Base-by-base conservation (phyloP, 2,329 filamentous ascomycete genomes). In the Epichloe baconii region DNA sequence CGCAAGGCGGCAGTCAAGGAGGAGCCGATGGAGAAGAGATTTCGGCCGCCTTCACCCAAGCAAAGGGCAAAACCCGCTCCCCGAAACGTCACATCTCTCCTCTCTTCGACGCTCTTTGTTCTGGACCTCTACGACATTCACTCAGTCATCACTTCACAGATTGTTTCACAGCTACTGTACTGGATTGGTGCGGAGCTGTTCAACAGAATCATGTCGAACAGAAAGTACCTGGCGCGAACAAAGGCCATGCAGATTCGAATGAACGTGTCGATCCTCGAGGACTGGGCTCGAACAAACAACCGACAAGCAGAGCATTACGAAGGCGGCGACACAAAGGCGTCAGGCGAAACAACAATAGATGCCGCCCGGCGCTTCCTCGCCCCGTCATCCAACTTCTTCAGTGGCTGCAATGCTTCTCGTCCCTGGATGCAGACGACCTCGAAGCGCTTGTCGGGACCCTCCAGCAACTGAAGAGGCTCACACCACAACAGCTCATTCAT, bases 171-270 rank as follows among this genome's bases (percentile, higher is more conserved):
- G 63, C 76, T 98, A 2, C 77, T 97, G 44, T 98, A 96, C 70
- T 98, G 93, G 93, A 77, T 98, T 15, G 87, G 90, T 6, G 88
- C 91, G 0, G 93, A 98, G 68, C 79, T 97, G 8, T 98, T 98
- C 72, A 98, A 98, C 67, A 85, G 91, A 53, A 87, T 98, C 66
- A 95, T 98, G 87, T 91, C 87, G 34, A 96, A 94, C 62, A 82
- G 88, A 57, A 90, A 91, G 65, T 98, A 96, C 62, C 76, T 98
- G 10, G 91, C 93, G 5, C 80, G 93, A 49, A 98, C 93, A 17
- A 98, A 98, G 68, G 93, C 93, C 3, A 98, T 98, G 93, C 93
- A 98, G 66, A 97, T 98, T 59, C 87, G 93, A 58, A 97, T 98
- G 90, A 98, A 98, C 64, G 82, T 98, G 6, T 97, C 93, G 0